Evolutionary conservation across 257 asterid species (phyloP), one percentile per base, ranked within the genome.

Genomic region (Gardenia jasminoides): DNA sequence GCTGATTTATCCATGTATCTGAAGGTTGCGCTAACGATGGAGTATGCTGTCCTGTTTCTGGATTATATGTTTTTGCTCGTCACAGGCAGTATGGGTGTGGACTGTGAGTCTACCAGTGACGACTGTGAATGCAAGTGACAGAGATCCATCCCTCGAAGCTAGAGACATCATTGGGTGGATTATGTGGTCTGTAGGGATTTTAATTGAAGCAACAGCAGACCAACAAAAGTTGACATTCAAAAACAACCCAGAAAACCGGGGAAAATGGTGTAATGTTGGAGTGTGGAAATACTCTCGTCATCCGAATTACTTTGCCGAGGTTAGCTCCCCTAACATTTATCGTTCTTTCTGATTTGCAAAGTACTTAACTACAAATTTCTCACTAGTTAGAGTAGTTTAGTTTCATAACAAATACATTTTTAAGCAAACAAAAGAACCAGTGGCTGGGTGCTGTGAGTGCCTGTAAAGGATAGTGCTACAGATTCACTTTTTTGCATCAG

Each of bases 291-390:
- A 86, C 76, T 93, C 99, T 71, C 98, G 99, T 76, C 99, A 96
- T 84, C 99, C 99, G 74, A 96, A 93, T 86, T 96, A 96, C 81
- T 93, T 90, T 78, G 99, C 97, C 80, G 98, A 93, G 97, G 99
- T 96, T 81, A 70, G 78, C 73, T 28, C 7, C n/a, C 54, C 64
- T 43, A 16, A 24, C 30, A 16, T 69, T 75, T 52, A 26, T 24
- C 30, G 24, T 71, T 31, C 59, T 22, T 48, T 30, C 31, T 74
- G 16, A 67, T 58, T 33, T 36, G 13, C 31, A 44, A 31, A 50
- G 41, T 50, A 56, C 1, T 47, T 10, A 26, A 44, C 5, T 33
- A 41, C 47, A 2, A 8, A 36, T 31, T 4, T 28, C 33, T 71
- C 15, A 17, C 48, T 68, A 43, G 20, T 33, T 7, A 24, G 33